phyloP scores from a whole-genome alignment of 768 basidiomycete species.

The Termitomyces heimii region DNA sequence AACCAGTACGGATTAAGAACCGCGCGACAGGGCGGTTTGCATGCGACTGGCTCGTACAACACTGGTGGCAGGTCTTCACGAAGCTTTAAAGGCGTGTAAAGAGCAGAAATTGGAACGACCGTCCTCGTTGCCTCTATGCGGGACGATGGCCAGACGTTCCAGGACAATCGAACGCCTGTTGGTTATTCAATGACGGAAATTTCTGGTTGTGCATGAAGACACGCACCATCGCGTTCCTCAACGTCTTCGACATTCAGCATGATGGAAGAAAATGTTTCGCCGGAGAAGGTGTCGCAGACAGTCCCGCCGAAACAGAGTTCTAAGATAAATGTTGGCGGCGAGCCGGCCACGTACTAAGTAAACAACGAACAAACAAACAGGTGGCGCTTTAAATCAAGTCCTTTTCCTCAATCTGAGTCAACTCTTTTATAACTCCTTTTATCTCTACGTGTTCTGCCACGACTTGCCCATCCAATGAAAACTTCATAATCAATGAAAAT shows the following conservation, averaged over 20 bases:
- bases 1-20: constrained; percentile 98
- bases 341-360: constrained; percentile 28
- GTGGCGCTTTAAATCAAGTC: constrained; percentile 12
- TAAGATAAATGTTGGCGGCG: constrained; percentile 12
- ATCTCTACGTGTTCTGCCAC: not conserved
- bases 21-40: constrained; percentile 96
- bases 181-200: not conserved
- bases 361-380: constrained; percentile 23
- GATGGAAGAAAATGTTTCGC: constrained; percentile 19
- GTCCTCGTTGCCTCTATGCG: constrained; percentile 97
- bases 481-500: not conserved
- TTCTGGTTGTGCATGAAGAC: not conserved
- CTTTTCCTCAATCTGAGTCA: not conserved
- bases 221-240: constrained; percentile 90
- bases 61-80: constrained; percentile 94
- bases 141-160: constrained; percentile 99
- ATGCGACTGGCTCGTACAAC: constrained; percentile 96
- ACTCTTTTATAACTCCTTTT: no score
- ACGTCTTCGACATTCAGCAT: constrained; percentile 95
- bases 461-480: not conserved
- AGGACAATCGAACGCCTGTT: constrained; percentile 87
- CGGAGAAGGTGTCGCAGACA: constrained; percentile 36
- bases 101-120: constrained; percentile 96
- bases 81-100: constrained; percentile 93
- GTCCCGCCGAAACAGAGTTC: constrained; percentile 21